Evolutionary conservation across 2,329 filamentous ascomycete genomes (phyloP).

Genomic region (Coniella vitis): DNA sequence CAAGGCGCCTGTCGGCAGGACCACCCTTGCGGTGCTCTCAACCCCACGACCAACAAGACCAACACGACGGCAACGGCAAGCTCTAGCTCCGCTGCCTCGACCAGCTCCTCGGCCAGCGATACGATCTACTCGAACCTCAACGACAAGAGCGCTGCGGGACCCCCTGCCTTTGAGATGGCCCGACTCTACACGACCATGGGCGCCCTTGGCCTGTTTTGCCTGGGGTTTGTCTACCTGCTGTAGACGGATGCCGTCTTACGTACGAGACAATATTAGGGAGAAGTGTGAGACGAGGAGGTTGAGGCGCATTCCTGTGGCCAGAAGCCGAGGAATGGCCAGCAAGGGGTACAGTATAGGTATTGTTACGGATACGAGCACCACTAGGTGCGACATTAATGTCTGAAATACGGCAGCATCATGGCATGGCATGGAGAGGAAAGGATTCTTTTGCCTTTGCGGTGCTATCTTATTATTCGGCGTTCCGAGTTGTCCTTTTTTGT

Average conservation of each 20-base stretch:
- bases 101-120: constrained; percentile 26
- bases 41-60: constrained; percentile 53
- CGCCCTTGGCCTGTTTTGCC: constrained; percentile 10
- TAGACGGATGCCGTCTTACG: background rate
- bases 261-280: background rate
- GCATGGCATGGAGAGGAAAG: too few relatives aligned
- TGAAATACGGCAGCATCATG: too few relatives aligned
- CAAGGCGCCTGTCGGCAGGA: constrained; percentile 54
- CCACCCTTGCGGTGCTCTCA: constrained; percentile 65
- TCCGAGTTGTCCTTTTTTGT: background rate
- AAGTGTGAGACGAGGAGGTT: background rate
- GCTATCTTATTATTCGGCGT: too few relatives aligned
- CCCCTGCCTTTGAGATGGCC: constrained; percentile 7
- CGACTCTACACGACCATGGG: constrained; percentile 12
- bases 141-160: constrained; percentile 10
- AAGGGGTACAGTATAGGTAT: too few relatives aligned
- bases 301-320: too few relatives aligned
- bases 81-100: constrained; percentile 24
- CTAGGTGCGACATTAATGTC: too few relatives aligned
- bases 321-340: too few relatives aligned
- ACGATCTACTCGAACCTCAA: constrained; percentile 31
- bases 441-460: too few relatives aligned
- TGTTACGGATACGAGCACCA: too few relatives aligned
- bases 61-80: constrained; percentile 40
- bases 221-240: constrained; percentile 15